Conservation (phyloP, 441 rosid genomes). For the Erysimum cheiri region DNA sequence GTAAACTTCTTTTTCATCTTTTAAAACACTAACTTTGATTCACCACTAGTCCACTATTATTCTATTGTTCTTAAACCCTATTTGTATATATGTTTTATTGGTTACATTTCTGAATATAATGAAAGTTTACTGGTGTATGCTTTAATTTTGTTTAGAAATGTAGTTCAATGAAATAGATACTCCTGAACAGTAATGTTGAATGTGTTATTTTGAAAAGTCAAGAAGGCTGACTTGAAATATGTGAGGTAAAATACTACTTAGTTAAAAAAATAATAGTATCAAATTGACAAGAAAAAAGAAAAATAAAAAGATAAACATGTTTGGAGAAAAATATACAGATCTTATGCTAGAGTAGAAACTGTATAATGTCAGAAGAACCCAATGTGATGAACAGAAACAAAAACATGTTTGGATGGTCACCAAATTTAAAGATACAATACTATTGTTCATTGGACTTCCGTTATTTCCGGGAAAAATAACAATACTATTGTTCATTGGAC, state of each 20-base stretch:
- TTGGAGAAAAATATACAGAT: background rate
- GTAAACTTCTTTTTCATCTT: background rate
- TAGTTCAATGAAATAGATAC: background rate
- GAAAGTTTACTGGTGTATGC: background rate
- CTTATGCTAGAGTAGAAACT: background rate
- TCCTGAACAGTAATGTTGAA: background rate
- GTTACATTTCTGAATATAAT: background rate
- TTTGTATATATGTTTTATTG: background rate
- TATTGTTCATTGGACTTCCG: slow-evolving; percentile 6
- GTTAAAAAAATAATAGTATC: background rate
- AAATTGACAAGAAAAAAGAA: too few species aligned
- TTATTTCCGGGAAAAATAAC: slow-evolving; percentile 25
- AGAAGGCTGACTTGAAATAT: background rate
- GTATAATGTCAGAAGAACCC: slow-evolving; percentile 23
- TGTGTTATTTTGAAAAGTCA: background rate
- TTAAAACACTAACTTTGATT: background rate
- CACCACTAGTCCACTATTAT: background rate
- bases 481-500: too few species aligned
- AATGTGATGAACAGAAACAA: background rate
- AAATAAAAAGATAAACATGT: background rate
- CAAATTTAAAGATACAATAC: slow-evolving; percentile 11
- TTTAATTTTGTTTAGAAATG: background rate
- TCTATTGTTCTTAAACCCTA: background rate
- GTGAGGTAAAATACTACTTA: background rate
- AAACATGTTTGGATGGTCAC: slow-evolving; percentile 1